Evolutionary conservation across 2,329 filamentous ascomycete genomes (phyloP).

Genomic region (Aspergillus hiratsukae): DNA sequence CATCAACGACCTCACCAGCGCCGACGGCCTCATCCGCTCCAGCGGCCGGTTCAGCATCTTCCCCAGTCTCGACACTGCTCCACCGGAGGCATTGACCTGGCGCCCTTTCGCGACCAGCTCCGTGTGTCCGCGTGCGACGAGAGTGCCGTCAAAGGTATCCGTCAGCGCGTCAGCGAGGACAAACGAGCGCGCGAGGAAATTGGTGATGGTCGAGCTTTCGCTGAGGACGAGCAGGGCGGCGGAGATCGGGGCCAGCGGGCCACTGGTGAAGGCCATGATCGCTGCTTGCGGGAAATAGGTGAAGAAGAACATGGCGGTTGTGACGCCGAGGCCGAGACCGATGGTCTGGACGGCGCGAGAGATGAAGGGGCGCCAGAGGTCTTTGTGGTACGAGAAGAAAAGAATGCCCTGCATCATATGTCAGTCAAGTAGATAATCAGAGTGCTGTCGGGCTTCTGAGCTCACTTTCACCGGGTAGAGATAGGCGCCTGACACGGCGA

Average conservation of each 20-base stretch:
- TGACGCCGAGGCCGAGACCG: conserved; percentile 66
- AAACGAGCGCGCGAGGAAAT: conserved; percentile 61
- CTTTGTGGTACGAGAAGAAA: conserved; percentile 56
- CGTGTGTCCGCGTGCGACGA: conserved; percentile 52
- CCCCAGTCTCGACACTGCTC: conserved; percentile 54
- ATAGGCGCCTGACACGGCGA: conserved; percentile 72
- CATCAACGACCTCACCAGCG: conserved; percentile 72
- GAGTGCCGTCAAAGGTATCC: conserved; percentile 79
- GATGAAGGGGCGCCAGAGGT: conserved; percentile 56
- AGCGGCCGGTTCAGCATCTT: conserved; percentile 55
- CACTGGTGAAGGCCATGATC: conserved; percentile 77
- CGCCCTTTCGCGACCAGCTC: conserved; percentile 69
- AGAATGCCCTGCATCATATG: conserved; percentile 50
- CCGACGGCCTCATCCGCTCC: conserved; percentile 45
- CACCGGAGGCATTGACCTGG: conserved; percentile 57
- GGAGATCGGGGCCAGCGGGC: conserved; percentile 62
- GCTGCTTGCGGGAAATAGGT: conserved; percentile 83
- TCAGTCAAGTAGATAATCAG: background rate
- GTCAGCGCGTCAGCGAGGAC: conserved; percentile 76
- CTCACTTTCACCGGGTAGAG: conserved; percentile 74
- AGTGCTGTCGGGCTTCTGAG: background rate
- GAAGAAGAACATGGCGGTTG: conserved; percentile 78
- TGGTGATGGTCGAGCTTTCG: conserved; percentile 52
- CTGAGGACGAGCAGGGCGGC: conserved; percentile 55
- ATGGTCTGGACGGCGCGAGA: conserved; percentile 59